A percentile compares a stretch with the other conserved stretches of the same genome.
Evolutionary conservation across 2,329 filamentous ascomycete genomes (phyloP).

Genomic region (Paracoccidioides lutzii): DNA sequence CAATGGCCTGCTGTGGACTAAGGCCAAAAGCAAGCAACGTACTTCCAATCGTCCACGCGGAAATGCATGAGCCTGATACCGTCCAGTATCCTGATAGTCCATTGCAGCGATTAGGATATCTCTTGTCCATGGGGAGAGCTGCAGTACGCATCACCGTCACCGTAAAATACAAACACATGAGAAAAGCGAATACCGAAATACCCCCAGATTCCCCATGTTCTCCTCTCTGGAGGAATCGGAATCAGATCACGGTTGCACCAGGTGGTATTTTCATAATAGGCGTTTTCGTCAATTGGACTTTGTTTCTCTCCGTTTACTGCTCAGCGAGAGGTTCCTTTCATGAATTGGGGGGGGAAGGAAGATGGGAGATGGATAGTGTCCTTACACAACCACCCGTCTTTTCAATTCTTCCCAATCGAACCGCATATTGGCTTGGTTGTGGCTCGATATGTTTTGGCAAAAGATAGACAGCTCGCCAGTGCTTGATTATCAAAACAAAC

Average conservation of each 20-base stretch:
- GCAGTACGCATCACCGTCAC: not conserved
- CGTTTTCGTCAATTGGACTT: constrained; percentile 14
- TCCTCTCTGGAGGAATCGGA: constrained; percentile 17
- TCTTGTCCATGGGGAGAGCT: not conserved
- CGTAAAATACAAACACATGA: not conserved
- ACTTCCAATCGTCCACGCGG: constrained; percentile 19
- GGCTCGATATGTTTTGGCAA: too few relatives aligned
- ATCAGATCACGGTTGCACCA: constrained; percentile 21
- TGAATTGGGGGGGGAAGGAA: not conserved
- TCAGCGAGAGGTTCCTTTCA: too few relatives aligned
- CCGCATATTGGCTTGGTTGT: too few relatives aligned
- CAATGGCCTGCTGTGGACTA: constrained; percentile 16
- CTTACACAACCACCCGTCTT: too few relatives aligned
- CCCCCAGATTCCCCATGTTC: constrained; percentile 18
- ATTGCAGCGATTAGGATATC: not conserved
- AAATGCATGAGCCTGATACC: constrained; percentile 18
- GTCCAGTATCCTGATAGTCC: constrained; percentile 19
- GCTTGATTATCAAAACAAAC: too few relatives aligned
- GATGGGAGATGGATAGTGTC: too few relatives aligned
- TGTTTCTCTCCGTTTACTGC: not conserved
- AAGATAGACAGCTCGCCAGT: too few relatives aligned
- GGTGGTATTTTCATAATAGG: constrained; percentile 15
- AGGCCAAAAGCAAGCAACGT: constrained; percentile 17
- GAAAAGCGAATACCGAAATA: constrained; percentile 12
- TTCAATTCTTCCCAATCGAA: too few relatives aligned